These are phyloP conservation scores for Fraxinus xanthoxyloides DNA, from an alignment of 305 asterid genomes.

Conservation along the genomic window DNA sequence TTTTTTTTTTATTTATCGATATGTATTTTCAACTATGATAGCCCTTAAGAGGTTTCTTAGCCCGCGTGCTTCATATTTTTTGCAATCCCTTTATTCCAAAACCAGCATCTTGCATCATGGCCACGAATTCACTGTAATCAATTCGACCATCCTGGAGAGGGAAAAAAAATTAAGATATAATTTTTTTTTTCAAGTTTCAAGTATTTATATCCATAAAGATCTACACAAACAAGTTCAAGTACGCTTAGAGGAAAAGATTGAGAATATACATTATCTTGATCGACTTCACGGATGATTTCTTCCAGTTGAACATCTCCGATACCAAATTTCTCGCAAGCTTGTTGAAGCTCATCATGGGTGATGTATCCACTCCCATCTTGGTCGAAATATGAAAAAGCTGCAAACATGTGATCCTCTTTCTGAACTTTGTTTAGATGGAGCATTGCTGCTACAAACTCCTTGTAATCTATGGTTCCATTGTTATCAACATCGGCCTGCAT, in stretches of 20 bases:
- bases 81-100: background rate
- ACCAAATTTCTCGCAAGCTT: background rate
- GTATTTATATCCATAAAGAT: background rate
- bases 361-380: background rate
- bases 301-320: background rate
- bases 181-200: background rate
- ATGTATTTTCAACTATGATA: background rate
- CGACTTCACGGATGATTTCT: constrained; percentile 1
- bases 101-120: constrained; percentile 14
- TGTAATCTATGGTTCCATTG: constrained; percentile 2
- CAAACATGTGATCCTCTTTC: constrained; percentile 2
- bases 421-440: constrained; percentile 4
- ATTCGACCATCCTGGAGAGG: constrained; percentile 18
- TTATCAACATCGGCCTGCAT: background rate
- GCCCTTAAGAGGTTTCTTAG: background rate
- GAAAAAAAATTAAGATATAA: background rate
- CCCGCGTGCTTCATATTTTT: background rate
- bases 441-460: constrained; percentile 1
- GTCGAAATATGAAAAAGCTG: constrained; percentile 1
- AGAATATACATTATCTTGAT: background rate
- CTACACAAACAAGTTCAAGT: background rate
- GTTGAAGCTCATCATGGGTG: background rate
- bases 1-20: background rate
- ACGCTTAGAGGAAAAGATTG: background rate
- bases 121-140: constrained; percentile 16